Percentiles rank a stretch among this genome's conserved stretches.
phyloP scores from a whole-genome alignment of 2,329 filamentous ascomycete genomes.

The Phyllosticta ampelicida region DNA sequence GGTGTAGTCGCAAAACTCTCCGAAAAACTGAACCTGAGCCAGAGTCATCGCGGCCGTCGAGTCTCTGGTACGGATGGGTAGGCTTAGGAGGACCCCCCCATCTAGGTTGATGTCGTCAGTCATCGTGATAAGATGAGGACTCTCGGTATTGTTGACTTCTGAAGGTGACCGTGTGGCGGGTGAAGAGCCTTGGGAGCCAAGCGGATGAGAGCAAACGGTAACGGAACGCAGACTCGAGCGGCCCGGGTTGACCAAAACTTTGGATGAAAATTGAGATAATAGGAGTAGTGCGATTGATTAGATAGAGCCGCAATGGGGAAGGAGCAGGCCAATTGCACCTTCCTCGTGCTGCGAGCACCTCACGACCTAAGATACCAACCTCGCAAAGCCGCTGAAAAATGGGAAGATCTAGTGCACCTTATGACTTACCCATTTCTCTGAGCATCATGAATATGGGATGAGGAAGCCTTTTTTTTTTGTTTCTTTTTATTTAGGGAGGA shows the following conservation, averaged over 20 bases:
- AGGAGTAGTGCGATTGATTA: not conserved
- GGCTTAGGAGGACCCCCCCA: not conserved
- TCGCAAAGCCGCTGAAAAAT: not conserved
- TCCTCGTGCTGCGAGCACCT: not conserved
- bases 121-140: not conserved
- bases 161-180: not conserved
- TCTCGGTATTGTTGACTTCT: not conserved
- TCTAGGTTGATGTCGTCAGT: not conserved
- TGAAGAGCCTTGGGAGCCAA: not conserved
- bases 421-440: not conserved
- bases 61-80: not conserved
- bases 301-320: not conserved
- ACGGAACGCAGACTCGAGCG: not conserved
- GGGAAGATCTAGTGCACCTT: not conserved
- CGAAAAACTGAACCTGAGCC: not conserved
- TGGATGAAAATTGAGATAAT: not conserved
- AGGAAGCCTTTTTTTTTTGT: too few relatives aligned
- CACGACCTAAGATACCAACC: not conserved
- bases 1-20: not conserved
- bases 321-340: not conserved
- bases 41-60: not conserved
- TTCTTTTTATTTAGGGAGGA: too few relatives aligned
- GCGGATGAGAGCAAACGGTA: not conserved
- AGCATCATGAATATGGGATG: not conserved
- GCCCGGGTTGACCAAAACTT: not conserved